These are phyloP conservation scores for Rhamnella rubrinervis DNA, from an alignment of 331 rosid species.

Conservation along the genomic window DNA sequence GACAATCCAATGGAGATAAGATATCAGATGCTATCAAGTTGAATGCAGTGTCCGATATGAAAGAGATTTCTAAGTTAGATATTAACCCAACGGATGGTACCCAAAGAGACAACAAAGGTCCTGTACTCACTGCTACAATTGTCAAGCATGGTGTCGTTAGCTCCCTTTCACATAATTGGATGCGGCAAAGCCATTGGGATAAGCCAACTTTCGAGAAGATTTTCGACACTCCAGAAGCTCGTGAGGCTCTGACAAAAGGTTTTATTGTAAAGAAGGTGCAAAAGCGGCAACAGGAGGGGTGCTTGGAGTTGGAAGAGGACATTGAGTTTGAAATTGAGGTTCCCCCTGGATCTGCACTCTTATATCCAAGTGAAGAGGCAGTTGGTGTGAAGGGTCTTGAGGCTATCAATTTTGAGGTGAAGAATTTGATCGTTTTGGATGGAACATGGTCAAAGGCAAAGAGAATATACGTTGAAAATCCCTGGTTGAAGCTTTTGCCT, in stretches of 20 bases:
- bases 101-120: slow-evolving; percentile 6
- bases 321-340: slow-evolving; percentile 60
- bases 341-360: slow-evolving; percentile 60
- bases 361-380: slow-evolving; percentile 66
- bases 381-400: slow-evolving; percentile 30
- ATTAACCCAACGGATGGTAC: background rate
- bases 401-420: slow-evolving; percentile 41
- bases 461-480: slow-evolving; percentile 73
- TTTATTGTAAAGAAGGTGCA: slow-evolving; percentile 57
- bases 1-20: slow-evolving; percentile 1
- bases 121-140: slow-evolving; percentile 39
- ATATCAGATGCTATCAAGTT: slow-evolving; percentile 1
- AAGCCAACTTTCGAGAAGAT: slow-evolving; percentile 30
- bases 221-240: slow-evolving; percentile 40
- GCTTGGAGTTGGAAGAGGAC: slow-evolving; percentile 38
- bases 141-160: slow-evolving; percentile 53
- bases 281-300: slow-evolving; percentile 13
- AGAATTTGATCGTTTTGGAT: slow-evolving; percentile 68
- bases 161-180: slow-evolving; percentile 49
- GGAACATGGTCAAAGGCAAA: slow-evolving; percentile 93
- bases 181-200: slow-evolving; percentile 14
- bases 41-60: background rate
- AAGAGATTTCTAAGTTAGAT: background rate
- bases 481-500: slow-evolving; percentile 68
- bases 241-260: slow-evolving; percentile 56